Evolutionary conservation across 2,329 filamentous ascomycete species (phyloP), one percentile per base, ranked within the genome.

Genomic region (Fusarium tjaetaba): DNA sequence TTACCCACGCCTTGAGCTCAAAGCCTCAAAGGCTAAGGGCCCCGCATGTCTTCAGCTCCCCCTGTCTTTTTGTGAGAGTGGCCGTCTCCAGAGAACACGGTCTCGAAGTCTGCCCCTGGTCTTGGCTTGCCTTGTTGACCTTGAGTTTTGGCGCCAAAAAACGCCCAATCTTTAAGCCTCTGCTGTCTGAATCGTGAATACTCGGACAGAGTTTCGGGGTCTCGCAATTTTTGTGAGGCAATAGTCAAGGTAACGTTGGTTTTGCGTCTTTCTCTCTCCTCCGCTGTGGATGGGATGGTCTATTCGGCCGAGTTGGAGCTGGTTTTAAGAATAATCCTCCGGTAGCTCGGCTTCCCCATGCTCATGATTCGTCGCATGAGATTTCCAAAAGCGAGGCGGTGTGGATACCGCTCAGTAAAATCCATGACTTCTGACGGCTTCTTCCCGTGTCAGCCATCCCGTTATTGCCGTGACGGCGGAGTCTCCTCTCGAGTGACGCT

Each of bases 381-480:
- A 51, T 51, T 52, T 41, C 55, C 36, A 60, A 43, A 43, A 58
- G 22, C 30, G 52, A 66, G 56, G 70, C 53, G 61, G 71, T 73
- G 66, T 73, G 71, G 71, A 62, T 67, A 67, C 56, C 59, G 48
- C 58, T 65, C 41, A 26, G 28, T 51, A 41, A 24, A 46, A 42
- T 43, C 30, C 46, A 24, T 61, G 39, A 34, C 41, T 26, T 30
- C 11, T 68, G 36, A 51, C 66, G 53, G 59, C 52, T 65, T 73
- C 55, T 49, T 71, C 66, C 72, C 60, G 60, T 56, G 46, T 43
- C 68, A 72, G 68, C 70, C 70, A 62, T 68, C 61, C 72, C 72
- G 72, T 73, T 67, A 60, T 61, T 63, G 42, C 66, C 66, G 57
- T 51, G 57, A 73, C n/a, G 59, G 52, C 52, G 59, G 65, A 67